phyloP scores from a whole-genome alignment of 129 eudicot genomes.

The Flaveria brownii region DNA sequence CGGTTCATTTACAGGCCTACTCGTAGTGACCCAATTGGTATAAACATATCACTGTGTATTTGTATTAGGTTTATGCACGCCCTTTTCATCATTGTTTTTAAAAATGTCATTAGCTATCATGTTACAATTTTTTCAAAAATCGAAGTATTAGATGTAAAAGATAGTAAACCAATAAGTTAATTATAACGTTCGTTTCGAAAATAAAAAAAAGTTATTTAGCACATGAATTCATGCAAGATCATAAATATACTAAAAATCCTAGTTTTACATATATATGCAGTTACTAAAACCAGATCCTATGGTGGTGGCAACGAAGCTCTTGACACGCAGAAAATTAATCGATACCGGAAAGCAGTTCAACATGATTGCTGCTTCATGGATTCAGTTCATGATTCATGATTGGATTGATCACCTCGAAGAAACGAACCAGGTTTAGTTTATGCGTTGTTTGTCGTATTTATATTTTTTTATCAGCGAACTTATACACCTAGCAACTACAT shows the following conservation, averaged over 20 bases:
- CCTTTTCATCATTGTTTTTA: too few relatives aligned
- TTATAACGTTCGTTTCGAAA: too few relatives aligned
- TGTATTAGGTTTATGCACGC: too few relatives aligned
- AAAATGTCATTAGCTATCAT: too few relatives aligned
- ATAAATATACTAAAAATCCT: neutral
- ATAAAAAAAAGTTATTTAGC: neutral
- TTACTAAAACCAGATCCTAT: slow-evolving; percentile 62
- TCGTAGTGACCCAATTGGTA: too few relatives aligned
- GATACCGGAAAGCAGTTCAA: slow-evolving; percentile 73
- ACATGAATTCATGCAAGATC: neutral
- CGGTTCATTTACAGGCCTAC: too few relatives aligned
- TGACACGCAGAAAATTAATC: slow-evolving; percentile 48
- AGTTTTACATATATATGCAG: slow-evolving; percentile 32
- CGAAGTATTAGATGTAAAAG: too few relatives aligned
- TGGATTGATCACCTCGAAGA: slow-evolving; percentile 71
- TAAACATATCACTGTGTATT: too few relatives aligned
- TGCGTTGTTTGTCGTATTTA: neutral
- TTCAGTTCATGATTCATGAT: slow-evolving; percentile 74
- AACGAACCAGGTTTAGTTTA: slow-evolving; percentile 47
- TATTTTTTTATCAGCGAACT: too few relatives aligned
- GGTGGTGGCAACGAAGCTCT: slow-evolving; percentile 73
- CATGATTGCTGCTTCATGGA: slow-evolving; percentile 68
- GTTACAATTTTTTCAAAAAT: too few relatives aligned
- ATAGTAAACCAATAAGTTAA: too few relatives aligned
- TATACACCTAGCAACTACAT: too few relatives aligned